These are phyloP conservation scores for Dillenia suffruticosa DNA, from an alignment of 164 flowering plant species.

Conservation along the genomic window DNA sequence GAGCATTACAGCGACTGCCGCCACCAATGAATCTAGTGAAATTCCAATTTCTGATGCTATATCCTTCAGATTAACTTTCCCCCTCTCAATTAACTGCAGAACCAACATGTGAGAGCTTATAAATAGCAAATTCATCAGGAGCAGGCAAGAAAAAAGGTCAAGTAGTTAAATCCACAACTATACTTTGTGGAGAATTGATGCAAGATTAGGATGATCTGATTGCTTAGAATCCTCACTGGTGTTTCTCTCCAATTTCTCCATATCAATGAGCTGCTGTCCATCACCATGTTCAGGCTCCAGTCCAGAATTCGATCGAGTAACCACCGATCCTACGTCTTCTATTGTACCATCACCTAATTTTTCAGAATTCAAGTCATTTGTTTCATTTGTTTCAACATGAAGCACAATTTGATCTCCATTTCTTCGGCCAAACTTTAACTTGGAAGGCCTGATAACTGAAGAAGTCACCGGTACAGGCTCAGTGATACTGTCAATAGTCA, in stretches of 20 bases:
- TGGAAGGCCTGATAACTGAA: conserved; percentile 20
- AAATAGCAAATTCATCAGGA: not conserved
- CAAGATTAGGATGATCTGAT: conserved; percentile 29
- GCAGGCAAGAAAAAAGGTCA: not conserved
- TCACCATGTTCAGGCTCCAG: conserved; percentile 25
- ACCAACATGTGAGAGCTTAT: conserved; percentile 4
- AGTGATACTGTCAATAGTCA: conserved; percentile 21
- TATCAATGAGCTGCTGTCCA: conserved; percentile 15
- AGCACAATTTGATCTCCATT: conserved; percentile 37
- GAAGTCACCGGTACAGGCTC: conserved; percentile 20
- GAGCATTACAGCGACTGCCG: conserved; percentile 50
- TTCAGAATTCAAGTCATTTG: conserved; percentile 10
- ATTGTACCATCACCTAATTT: conserved; percentile 20
- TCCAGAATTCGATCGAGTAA: conserved; percentile 15
- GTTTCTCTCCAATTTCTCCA: conserved; percentile 18
- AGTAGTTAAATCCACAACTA: not conserved
- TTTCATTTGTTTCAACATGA: conserved; percentile 15
- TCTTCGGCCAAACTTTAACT: conserved; percentile 30
- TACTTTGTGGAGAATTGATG: conserved; percentile 65
- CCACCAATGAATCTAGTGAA: conserved; percentile 45
- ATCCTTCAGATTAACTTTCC: conserved; percentile 58
- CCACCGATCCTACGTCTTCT: conserved; percentile 18
- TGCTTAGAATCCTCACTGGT: conserved; percentile 23
- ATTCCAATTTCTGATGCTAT: conserved; percentile 72
- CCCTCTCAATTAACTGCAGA: conserved; percentile 64